Percentiles rank a stretch among this genome's conserved stretches.
phyloP scores from a whole-genome alignment of 495 filamentous ascomycete genomes.

The Lineolata rhizophorae region DNA sequence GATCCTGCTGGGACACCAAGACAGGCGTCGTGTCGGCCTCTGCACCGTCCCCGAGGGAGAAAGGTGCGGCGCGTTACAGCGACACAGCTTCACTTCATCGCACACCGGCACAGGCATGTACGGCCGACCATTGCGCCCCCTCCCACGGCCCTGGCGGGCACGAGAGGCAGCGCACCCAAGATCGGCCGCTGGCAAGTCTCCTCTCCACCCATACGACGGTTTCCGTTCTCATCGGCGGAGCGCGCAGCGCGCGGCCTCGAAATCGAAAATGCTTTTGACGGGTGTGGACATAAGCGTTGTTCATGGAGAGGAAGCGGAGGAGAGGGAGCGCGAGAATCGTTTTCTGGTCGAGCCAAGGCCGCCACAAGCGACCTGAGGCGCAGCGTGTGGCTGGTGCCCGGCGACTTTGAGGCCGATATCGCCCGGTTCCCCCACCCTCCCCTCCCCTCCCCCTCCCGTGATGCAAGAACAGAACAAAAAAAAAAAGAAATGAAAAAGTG shows the following conservation, averaged over 20 bases:
- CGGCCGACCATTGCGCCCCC: slow-evolving; percentile 16
- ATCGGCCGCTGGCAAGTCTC: slow-evolving; percentile 10
- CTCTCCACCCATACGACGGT: slow-evolving; percentile 15
- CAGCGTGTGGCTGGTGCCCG: neutral
- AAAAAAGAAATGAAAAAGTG: slow-evolving; percentile 1
- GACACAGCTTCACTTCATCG: too few species aligned
- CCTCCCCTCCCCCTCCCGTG: too few species aligned
- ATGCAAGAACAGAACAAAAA: too few species aligned
- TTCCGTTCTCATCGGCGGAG: slow-evolving; percentile 16
- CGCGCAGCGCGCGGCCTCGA: slow-evolving; percentile 9
- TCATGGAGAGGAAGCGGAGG: slow-evolving; percentile 26
- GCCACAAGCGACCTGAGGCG: neutral
- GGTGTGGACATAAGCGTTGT: slow-evolving; percentile 15
- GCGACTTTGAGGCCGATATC: too few species aligned
- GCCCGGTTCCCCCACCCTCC: too few species aligned
- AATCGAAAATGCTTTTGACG: slow-evolving; percentile 16
- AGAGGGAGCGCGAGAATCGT: slow-evolving; percentile 2
- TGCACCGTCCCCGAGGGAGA: too few species aligned
- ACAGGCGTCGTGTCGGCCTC: too few species aligned
- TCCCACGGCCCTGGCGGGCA: slow-evolving; percentile 12
- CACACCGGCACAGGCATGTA: slow-evolving; percentile 12
- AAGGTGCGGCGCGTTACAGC: too few species aligned
- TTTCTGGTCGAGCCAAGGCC: slow-evolving; percentile 4
- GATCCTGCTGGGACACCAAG: too few species aligned
- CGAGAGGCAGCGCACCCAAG: slow-evolving; percentile 15